These are phyloP conservation scores for Erythrophleum fordii DNA, from an alignment of 306 rosid species.

Conservation along the genomic window DNA sequence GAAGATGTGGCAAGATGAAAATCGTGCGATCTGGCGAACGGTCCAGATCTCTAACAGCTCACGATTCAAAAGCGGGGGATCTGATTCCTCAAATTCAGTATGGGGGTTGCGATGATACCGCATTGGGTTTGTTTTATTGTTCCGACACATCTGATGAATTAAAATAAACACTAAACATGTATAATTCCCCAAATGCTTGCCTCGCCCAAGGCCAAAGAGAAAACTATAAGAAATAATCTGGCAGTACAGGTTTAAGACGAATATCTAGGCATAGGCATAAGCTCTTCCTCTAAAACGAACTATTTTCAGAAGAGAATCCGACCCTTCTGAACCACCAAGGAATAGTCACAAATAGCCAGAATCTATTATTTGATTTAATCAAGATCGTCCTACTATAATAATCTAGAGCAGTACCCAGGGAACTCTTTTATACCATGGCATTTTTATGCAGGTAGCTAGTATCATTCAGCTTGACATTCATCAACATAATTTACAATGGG, in stretches of 20 bases:
- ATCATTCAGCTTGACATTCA: constrained; percentile 26
- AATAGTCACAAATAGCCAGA: constrained; percentile 20
- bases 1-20: too few species aligned
- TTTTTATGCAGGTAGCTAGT: neutral
- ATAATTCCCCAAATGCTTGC: neutral
- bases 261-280: neutral
- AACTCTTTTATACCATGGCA: neutral
- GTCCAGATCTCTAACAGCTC: too few species aligned
- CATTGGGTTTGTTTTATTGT: neutral
- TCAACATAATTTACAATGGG: constrained; percentile 55
- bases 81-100: too few species aligned
- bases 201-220: neutral
- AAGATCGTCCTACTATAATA: neutral
- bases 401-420: neutral
- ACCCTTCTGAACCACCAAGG: constrained; percentile 4
- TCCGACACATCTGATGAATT: neutral
- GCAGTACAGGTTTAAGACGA: neutral
- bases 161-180: neutral
- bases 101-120: too few species aligned
- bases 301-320: constrained; percentile 7
- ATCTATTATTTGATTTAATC: constrained; percentile 19
- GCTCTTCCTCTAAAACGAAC: constrained; percentile 11
- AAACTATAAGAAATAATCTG: neutral
- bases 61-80: too few species aligned
- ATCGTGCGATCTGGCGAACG: too few species aligned